Percentiles rank a stretch among this genome's conserved stretches.
These are phyloP conservation scores for Ceratobasidium sp. DNA, from an alignment of 1,284 basidiomycete genomes.

Conservation along the genomic window DNA sequence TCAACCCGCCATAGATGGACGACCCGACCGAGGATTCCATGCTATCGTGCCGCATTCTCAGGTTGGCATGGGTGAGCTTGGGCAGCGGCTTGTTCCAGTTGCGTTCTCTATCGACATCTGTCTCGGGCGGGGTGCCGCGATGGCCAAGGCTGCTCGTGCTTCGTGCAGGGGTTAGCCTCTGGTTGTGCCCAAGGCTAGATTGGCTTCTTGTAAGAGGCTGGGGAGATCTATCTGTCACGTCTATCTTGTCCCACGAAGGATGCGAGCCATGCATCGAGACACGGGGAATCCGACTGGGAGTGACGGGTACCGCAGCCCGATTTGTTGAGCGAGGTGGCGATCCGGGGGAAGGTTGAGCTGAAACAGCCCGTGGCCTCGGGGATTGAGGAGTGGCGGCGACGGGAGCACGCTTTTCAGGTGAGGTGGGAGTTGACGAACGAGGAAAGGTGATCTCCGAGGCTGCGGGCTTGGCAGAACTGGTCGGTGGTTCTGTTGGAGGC, in stretches of 20 bases:
- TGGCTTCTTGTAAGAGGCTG: background rate
- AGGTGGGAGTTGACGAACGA: background rate
- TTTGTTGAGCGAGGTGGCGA: background rate
- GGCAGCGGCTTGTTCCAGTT: conserved; percentile 13
- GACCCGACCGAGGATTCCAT: conserved; percentile 16
- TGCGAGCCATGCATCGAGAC: conserved; percentile 26
- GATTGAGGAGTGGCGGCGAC: background rate
- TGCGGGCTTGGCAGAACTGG: background rate
- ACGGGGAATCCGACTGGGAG: conserved; percentile 26
- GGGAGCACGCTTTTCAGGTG: conserved; percentile 5
- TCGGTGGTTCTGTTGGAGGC: background rate
- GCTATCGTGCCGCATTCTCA: conserved; percentile 24
- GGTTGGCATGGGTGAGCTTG: conserved; percentile 27
- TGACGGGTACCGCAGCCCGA: background rate
- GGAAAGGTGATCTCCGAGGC: conserved; percentile 26
- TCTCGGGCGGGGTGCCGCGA: conserved; percentile 16
- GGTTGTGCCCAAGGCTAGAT: conserved; percentile 1
- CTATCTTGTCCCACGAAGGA: conserved; percentile 11
- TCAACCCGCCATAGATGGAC: conserved; percentile 2
- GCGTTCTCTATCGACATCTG: conserved; percentile 24
- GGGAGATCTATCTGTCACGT: background rate
- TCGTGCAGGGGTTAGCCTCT: conserved; percentile 2
- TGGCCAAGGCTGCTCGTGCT: conserved; percentile 5
- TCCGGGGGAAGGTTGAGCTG: background rate
- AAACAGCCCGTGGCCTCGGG: background rate